phyloP scores from a whole-genome alignment of 2,329 filamentous ascomycete genomes.

The Talaromyces sp. region DNA sequence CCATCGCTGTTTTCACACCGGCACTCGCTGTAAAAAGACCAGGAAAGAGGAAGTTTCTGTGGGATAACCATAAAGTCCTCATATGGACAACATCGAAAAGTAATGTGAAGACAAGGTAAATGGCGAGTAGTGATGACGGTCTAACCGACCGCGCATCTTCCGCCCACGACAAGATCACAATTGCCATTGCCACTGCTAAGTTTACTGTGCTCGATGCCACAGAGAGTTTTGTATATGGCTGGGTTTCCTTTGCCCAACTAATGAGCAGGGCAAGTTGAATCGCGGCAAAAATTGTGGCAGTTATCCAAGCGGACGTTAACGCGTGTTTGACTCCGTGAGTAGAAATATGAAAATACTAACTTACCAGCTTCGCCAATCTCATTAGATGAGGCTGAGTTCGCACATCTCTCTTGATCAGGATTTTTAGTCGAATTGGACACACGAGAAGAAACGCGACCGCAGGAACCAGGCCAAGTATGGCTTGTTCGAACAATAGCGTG shows the following conservation, averaged over 20 bases:
- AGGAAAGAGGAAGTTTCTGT: neutral
- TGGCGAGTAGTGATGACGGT: neutral
- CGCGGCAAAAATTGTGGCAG: neutral
- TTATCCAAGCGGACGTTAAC: neutral
- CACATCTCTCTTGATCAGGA: neutral
- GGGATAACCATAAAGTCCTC: conserved; percentile 5
- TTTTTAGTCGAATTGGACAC: conserved; percentile 1
- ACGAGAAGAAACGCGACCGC: conserved; percentile 1
- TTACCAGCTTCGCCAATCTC: conserved; percentile 2
- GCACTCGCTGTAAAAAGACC: neutral
- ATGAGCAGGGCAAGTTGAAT: conserved; percentile 12
- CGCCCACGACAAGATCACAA: conserved; percentile 7
- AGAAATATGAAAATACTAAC: neutral
- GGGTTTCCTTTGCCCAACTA: neutral
- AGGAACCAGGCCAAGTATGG: conserved; percentile 15
- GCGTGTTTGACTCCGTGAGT: neutral
- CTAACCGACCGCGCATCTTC: conserved; percentile 6
- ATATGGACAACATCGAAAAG: conserved; percentile 5
- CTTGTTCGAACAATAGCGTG: conserved; percentile 26
- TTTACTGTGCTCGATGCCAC: conserved; percentile 5
- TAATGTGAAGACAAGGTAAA: conserved; percentile 1
- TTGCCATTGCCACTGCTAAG: conserved; percentile 1
- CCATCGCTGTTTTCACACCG: neutral
- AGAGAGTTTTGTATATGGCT: neutral
- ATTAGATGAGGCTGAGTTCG: neutral